Evolutionary conservation across 176 grass and related monocot species (phyloP).

Genomic region (Aegilops longissima): DNA sequence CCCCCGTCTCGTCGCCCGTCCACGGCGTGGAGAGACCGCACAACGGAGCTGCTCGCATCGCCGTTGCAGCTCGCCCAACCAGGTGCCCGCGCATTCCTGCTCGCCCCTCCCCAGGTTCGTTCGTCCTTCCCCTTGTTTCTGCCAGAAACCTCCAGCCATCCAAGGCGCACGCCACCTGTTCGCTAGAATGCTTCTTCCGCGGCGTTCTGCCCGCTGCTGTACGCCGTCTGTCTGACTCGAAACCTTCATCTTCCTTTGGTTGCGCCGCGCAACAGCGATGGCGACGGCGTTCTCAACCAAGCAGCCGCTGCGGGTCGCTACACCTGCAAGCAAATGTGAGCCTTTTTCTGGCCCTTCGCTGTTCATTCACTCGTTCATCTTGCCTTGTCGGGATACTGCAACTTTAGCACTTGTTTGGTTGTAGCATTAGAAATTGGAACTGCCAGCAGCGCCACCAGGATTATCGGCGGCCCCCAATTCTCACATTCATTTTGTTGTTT

Average conservation of each 20-base stretch:
- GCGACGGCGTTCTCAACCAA: neutral
- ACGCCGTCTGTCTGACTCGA: neutral
- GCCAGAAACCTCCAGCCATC: neutral
- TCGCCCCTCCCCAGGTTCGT: neutral
- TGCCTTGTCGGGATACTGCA: neutral
- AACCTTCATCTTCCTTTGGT: neutral
- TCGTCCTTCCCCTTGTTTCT: neutral
- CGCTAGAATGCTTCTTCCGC: neutral
- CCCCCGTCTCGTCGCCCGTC: neutral
- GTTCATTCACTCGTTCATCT: neutral
- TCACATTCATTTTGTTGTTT: neutral
- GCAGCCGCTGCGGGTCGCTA: neutral
- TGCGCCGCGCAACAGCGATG: neutral
- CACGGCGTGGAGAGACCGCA: neutral
- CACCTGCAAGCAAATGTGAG: neutral
- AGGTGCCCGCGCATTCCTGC: neutral
- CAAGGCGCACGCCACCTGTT: neutral
- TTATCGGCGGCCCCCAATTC: no score
- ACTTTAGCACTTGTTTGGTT: neutral
- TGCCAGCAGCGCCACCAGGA: no score
- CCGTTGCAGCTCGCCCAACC: neutral
- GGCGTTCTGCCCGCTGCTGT: neutral
- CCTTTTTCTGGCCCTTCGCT: neutral
- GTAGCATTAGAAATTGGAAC: neutral
- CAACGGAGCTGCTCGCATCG: neutral